Evolutionary conservation across 768 basidiomycete species (phyloP).

Genomic region (Trametes gibbosa): DNA sequence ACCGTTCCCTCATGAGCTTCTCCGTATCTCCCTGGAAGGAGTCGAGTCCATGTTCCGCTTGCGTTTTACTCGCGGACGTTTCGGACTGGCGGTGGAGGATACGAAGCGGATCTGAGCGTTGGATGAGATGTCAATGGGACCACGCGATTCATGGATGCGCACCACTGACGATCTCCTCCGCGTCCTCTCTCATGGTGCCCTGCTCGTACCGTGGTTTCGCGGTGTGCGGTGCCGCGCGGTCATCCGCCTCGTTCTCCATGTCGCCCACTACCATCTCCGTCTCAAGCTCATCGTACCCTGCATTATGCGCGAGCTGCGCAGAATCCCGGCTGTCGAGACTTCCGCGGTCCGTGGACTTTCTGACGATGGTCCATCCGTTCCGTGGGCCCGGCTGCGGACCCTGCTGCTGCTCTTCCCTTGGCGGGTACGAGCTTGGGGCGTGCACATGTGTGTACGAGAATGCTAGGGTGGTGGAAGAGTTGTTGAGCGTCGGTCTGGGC

Average conservation of each 20-base stretch:
- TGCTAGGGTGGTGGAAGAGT: conserved; percentile 66
- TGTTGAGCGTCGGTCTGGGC: conserved; percentile 44
- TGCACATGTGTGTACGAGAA: conserved; percentile 81
- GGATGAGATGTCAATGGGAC: conserved; percentile 28
- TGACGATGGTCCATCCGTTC: conserved; percentile 78
- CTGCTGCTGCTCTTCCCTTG: conserved; percentile 42
- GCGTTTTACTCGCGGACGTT: conserved; percentile 29
- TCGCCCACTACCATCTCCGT: conserved; percentile 77
- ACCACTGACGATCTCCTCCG: conserved; percentile 79
- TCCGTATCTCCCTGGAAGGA: conserved; percentile 28
- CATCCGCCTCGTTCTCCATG: conserved; percentile 55
- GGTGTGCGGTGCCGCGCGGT: conserved; percentile 27
- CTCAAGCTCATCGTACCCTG: conserved; percentile 64
- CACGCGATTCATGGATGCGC: conserved; percentile 24
- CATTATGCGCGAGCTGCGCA: conserved; percentile 23
- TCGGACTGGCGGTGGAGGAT: conserved; percentile 38
- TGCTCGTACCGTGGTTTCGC: conserved; percentile 44
- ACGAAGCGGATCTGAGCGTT: conserved; percentile 53
- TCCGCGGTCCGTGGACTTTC: conserved; percentile 36
- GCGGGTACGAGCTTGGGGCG: conserved; percentile 74
- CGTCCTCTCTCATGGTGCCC: conserved; percentile 59
- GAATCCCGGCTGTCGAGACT: conserved; percentile 27
- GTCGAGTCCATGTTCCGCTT: neutral
- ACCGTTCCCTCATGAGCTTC: conserved; percentile 68
- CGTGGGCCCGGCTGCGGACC: conserved; percentile 35